Percentiles rank a stretch among this genome's conserved stretches.
Conservation (phyloP, 2,329 filamentous ascomycete genomes). For the Beauveria scarabaeidicola region DNA sequence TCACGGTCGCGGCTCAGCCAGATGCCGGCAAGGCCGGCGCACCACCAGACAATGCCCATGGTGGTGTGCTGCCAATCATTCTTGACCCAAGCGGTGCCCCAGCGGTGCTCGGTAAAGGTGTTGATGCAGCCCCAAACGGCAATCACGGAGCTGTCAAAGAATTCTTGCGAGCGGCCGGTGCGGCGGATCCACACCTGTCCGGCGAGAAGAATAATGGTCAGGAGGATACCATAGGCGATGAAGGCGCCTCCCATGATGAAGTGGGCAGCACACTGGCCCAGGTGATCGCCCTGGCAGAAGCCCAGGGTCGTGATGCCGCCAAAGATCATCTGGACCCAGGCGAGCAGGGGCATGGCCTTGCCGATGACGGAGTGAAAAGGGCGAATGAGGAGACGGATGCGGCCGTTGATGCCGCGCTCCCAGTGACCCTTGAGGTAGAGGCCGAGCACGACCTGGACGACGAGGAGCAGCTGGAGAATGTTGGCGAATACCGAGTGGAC, state of each 20-base stretch:
- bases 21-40: conserved; percentile 78
- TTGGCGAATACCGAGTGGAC: conserved; percentile 76
- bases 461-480: conserved; percentile 69
- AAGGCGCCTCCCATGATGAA: conserved; percentile 99
- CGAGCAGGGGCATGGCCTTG: conserved; percentile 75
- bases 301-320: conserved; percentile 87
- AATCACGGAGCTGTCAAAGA: conserved; percentile 88
- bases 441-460: conserved; percentile 69
- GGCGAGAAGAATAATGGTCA: conserved; percentile 78
- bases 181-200: conserved; percentile 81
- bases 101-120: conserved; percentile 94
- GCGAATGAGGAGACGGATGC: conserved; percentile 64
- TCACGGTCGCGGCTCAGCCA: conserved; percentile 83
- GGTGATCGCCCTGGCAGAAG: conserved; percentile 85
- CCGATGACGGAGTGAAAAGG: conserved; percentile 72
- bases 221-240: conserved; percentile 81
- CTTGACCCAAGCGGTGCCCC: conserved; percentile 80
- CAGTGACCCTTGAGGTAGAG: conserved; percentile 85
- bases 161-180: conserved; percentile 85
- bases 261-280: conserved; percentile 88
- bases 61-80: conserved; percentile 97
- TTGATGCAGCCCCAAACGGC: conserved; percentile 95
- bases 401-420: conserved; percentile 72
- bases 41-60: conserved; percentile 99
- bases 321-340: conserved; percentile 93